Conservation (phyloP, 2,329 filamentous ascomycete species). For the Fusarium ambrosium region DNA sequence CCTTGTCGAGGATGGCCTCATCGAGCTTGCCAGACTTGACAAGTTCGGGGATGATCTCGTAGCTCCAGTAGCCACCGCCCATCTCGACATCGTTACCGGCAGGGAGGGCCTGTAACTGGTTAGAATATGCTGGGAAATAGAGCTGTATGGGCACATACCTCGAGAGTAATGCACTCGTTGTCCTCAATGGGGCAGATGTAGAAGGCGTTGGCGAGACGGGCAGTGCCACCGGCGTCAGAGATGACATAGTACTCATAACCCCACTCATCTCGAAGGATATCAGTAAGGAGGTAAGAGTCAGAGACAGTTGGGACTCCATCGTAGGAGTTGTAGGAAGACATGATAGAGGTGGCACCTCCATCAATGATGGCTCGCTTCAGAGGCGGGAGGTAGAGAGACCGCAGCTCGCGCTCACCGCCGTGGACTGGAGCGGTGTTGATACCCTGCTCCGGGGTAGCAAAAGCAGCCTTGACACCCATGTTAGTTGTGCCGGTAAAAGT, state of each 20-base stretch:
- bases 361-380: conserved; percentile 81
- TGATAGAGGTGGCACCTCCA: conserved; percentile 75
- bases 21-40: conserved; percentile 72
- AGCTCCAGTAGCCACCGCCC: conserved; percentile 81
- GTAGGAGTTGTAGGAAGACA: conserved; percentile 82
- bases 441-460: conserved; percentile 77
- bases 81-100: conserved; percentile 82
- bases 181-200: conserved; percentile 73
- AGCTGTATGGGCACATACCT: conserved; percentile 51
- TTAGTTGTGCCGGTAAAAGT: background rate
- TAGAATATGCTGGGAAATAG: background rate
- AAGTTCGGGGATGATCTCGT: conserved; percentile 74
- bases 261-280: conserved; percentile 79
- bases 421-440: conserved; percentile 74
- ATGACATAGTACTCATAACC: conserved; percentile 77
- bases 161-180: conserved; percentile 73
- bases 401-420: conserved; percentile 66
- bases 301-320: conserved; percentile 78
- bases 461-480: conserved; percentile 62
- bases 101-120: conserved; percentile 63
- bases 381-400: conserved; percentile 68
- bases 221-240: conserved; percentile 77
- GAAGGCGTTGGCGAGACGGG: conserved; percentile 75
- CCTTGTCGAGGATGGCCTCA: conserved; percentile 71
- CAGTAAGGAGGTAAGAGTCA: conserved; percentile 74